Evolutionary conservation across 2,329 filamentous ascomycete genomes (phyloP), one percentile per base, ranked within the genome.

Genomic region (Chrysoporthe austroafricana): DNA sequence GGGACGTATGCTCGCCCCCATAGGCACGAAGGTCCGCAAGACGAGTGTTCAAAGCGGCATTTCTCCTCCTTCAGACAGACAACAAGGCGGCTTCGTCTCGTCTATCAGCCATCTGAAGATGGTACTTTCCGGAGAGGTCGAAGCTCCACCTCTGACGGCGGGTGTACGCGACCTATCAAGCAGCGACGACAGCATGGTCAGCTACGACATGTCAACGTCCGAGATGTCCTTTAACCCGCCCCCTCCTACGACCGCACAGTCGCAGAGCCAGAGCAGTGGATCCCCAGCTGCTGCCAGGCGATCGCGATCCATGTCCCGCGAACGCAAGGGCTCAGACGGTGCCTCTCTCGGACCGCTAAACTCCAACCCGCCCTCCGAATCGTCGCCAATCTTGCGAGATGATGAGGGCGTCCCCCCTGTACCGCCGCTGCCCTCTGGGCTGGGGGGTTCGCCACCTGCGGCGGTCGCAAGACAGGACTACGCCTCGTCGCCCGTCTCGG

Each of bases 171-270:
- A 83, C 71, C 8, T 68, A 39, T 68, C 65, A 16, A 85, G 82
- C 64, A 88, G 83, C 73, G 85, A 82, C 66, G 90, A 93, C 64
- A 92, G 89, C 76, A 86, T 93, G 82, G 85, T 90, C 70, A 91
- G 89, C 79, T 91, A 89, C 71, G 90, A 92, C 66, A 84, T 87
- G 71, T 86, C 86, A 57, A 83, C 86, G n/a, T 91, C 89, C 7
- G 90, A 92, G 73, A 79, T 88, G 26, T 90, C 87, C 50, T 89
- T 87, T 76, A 88, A 86, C 73, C 83, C 80, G 73, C 68, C 68
- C 34, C 61, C 64, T 44, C 66, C 76, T 73, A 68, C 70, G 67
- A 69, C 74, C 69, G 77, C 78, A 44, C 77, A 77, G 4, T 73
- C 73, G 13, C 71, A 77, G 54, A 67, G 71, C 32, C 77, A 76